Evolutionary conservation across 345 rosid species (phyloP), one percentile per base, ranked within the genome.

Genomic region (Abelmoschus esculentus): DNA sequence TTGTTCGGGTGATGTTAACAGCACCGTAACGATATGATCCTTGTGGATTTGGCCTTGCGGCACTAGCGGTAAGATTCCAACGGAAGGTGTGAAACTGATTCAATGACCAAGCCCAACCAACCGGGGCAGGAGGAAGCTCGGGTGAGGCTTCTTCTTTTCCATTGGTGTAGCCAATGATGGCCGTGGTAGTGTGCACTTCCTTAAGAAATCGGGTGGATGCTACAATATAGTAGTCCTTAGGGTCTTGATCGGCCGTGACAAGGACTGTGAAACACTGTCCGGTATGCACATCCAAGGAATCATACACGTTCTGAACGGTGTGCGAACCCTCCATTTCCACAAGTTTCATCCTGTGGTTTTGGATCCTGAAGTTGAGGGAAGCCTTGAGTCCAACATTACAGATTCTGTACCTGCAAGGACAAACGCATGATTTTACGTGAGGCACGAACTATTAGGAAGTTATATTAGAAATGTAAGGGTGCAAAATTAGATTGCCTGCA

Each of bases 311-410:
- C 10, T 53, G 57, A 7, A 53, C 22, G 22, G 10, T 7, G 57
- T 53, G 57, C 26, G 57, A 53, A 18, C 57, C 28, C 57, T 53
- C 57, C 57, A 53, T 53, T 18, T 53, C 57, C 22, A 53, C 57
- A 17, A 53, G 57, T 53, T 18, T 53, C 57, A 53, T 53, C 7
- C 0, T 17, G 57, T 53, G 12, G 10, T 26, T 8, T 53, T 53
- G 57, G 22, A 53, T n/a, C 26, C 4, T 0, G 8, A 53, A n/a
- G 26, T 53, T 53, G 28, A 81, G 2, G 91, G 96, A 79, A 87
- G 26, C 22, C 10, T 53, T 53, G 57, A 53, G 22, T 18, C 57
- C 28, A 7, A 53, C 28, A 7, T 53, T 53, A 3, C 57, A 53
- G 2, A 53, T 18, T 10, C 28, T 53, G 10, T 53, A 53, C 56